Base-by-base conservation (phyloP, 2,329 filamentous ascomycete genomes). In the Trichoderma afroharzianum region DNA sequence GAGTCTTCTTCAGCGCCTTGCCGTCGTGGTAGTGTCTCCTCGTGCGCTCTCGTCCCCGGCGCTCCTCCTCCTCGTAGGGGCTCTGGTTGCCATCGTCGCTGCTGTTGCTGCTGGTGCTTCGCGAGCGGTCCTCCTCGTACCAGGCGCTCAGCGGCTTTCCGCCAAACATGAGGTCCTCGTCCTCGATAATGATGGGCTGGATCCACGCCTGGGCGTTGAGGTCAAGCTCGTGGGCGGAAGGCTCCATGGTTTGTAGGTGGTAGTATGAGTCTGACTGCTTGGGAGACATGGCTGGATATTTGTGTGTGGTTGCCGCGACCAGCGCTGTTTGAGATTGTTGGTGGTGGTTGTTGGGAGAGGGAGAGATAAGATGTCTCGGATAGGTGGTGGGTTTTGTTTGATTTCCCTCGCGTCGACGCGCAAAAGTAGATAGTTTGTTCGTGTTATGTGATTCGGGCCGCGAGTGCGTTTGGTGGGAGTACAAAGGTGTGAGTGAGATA, bases 161-260 rank as follows among this genome's bases (percentile, higher is more conserved):
- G 70, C 87, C 87, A 75, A 89, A 90, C 78, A 84, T 88, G 47
- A 90, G 81, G 74, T 90, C 88, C 71, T 89, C 87, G 76, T 90
- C 88, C 70, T 90, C 87, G 75, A 90, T 90, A 63, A 85, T 89
- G 36, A 85, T 89, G 39, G 85, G 84, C 68, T 85, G 82, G 73
- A 87, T 83, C 87, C 87, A 89, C 59, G 79, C 73, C 72, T 81
- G 78, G 55, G 79, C 76, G 69, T 74, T 72, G 72, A 76, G 74
- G 70, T 82, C 81, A 72, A 81, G 75, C 74, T 82, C 79, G 58
- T 76, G 73, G 11, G 79, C 77, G 55, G 78, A 76, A 39, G 80
- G 71, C 73, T 82, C 79, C 71, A 80, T 74, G 55, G 78, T 74
- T 74, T 76, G 76, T 18, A 78, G 73, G 71, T 81, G 72, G 36